Conservation (phyloP, 345 rosid species). For the Aurinia saxatilis region DNA sequence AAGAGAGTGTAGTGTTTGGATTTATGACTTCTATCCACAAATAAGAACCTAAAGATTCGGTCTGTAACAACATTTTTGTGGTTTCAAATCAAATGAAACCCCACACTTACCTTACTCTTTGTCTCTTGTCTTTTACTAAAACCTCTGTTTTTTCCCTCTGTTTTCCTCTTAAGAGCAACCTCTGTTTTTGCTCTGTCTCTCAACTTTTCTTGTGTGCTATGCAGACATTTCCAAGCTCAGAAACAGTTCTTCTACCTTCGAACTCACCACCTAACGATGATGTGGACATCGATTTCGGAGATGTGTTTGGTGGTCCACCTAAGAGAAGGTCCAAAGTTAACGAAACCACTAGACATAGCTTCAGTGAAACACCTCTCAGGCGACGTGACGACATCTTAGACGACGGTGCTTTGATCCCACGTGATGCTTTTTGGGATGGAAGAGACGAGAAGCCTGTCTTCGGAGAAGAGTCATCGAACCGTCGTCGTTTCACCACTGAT, state of each 20-base stretch:
- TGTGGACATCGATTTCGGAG: slow-evolving; percentile 65
- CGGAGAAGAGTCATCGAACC: slow-evolving; percentile 44
- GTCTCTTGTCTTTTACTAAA: not conserved
- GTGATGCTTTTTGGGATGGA: slow-evolving; percentile 34
- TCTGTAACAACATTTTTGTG: slow-evolving; percentile 19
- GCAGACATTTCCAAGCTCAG: slow-evolving; percentile 24
- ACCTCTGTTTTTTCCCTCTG: slow-evolving; percentile 1
- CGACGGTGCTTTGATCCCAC: slow-evolving; percentile 7
- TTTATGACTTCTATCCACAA: slow-evolving; percentile 21
- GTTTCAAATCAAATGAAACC: slow-evolving; percentile 17
- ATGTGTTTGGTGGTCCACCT: slow-evolving; percentile 91
- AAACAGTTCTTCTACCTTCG: slow-evolving; percentile 35
- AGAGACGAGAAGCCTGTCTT: slow-evolving; percentile 64
- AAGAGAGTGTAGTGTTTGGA: slow-evolving; percentile 15
- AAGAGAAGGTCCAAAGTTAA: slow-evolving; percentile 39
- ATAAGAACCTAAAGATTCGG: not conserved
- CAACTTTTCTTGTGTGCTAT: slow-evolving; percentile 27
- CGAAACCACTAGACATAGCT: slow-evolving; percentile 37
- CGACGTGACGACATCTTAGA: slow-evolving; percentile 15
- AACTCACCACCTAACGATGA: slow-evolving; percentile 14
- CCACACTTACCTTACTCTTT: slow-evolving; percentile 12
- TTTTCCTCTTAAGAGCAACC: not conserved
- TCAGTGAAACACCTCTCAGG: slow-evolving; percentile 31
- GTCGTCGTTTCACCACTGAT: slow-evolving; percentile 35
- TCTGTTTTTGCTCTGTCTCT: not conserved